Evolutionary conservation across 2,329 filamentous ascomycete genomes (phyloP), one percentile per base, ranked within the genome.

Genomic region (Acarospora socialis): DNA sequence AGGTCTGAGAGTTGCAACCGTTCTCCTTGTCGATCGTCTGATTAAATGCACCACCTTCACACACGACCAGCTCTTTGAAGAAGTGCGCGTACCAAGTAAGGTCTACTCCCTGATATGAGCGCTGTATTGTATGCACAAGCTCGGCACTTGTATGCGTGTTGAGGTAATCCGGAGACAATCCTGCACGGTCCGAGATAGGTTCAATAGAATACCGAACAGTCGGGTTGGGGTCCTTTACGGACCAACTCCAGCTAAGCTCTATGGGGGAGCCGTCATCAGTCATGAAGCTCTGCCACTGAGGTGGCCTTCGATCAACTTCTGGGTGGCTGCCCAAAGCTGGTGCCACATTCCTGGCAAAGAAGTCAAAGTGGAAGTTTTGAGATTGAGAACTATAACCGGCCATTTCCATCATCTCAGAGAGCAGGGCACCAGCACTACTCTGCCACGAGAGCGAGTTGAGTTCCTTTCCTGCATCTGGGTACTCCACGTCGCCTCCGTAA

Each of bases 261-360:
- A 57, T 41, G 0, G 55, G 56, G 2, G 44, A 51, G 26, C 50
- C 37, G 30, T 59, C 49, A 28, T 60, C 56, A 3, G 54, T 59
- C 54, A 59, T 57, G 35, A 57, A 59, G 36, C 55, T 57, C 33
- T 46, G 40, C 54, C 54, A 55, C n/a, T n/a, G n/a, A n/a, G n/a
- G n/a, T 23, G 21, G 14, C 31, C 31, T 32, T 7, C 21, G n/a
- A 30, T 7, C 15, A 10, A 8, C 5, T 5, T 5, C 10, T 5
- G 19, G 20, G 5, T 27, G n/a, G 18, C n/a, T 7, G 5, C 31
- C 31, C 5, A 34, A 26, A 32, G 6, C 5, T 9, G 25, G 26
- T 7, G 15, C 14, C 5, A 30, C 12, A n/a, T 6, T 12, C 5
- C 18, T n/a, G 6, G 31, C 26, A 18, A 34, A 34, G 31, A 34